Evolutionary conservation across 208 protist genomes (phyloP).

Genomic region (Crithidia brevicula): DNA sequence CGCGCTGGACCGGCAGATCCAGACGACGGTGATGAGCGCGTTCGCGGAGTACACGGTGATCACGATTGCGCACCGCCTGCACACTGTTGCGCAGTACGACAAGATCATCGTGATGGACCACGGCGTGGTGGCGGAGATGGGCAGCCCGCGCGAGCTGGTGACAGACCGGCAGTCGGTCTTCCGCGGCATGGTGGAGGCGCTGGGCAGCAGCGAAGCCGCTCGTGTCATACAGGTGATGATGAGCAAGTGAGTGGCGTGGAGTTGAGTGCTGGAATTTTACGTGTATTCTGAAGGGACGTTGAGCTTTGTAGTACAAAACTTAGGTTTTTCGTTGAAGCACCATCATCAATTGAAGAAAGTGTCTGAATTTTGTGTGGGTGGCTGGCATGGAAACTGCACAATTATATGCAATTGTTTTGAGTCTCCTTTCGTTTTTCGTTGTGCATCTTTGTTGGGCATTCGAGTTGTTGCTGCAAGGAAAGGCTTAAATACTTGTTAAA

Average conservation of each 20-base stretch:
- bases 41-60: slow-evolving; percentile 79
- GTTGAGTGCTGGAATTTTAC: not conserved
- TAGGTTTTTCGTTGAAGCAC: too few relatives aligned
- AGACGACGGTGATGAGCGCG: slow-evolving; percentile 50
- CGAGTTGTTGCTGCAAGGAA: too few relatives aligned
- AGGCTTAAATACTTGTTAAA: too few relatives aligned
- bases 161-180: slow-evolving; percentile 37
- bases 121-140: slow-evolving; percentile 60
- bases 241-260: not conserved
- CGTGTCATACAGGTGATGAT: slow-evolving; percentile 1
- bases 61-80: slow-evolving; percentile 80
- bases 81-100: slow-evolving; percentile 78
- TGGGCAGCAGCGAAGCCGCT: slow-evolving; percentile 16
- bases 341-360: too few relatives aligned
- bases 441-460: too few relatives aligned
- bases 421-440: too few relatives aligned
- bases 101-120: slow-evolving; percentile 79
- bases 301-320: not conserved
- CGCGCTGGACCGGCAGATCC: slow-evolving; percentile 64
- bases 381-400: too few relatives aligned
- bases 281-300: slow-evolving; percentile 1
- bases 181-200: slow-evolving; percentile 44
- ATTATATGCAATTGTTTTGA: too few relatives aligned
- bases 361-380: too few relatives aligned
- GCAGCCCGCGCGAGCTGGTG: slow-evolving; percentile 58